Conservation (phyloP, 371 early-diverging fungal genomes). For the Cladochytrium tenue region DNA sequence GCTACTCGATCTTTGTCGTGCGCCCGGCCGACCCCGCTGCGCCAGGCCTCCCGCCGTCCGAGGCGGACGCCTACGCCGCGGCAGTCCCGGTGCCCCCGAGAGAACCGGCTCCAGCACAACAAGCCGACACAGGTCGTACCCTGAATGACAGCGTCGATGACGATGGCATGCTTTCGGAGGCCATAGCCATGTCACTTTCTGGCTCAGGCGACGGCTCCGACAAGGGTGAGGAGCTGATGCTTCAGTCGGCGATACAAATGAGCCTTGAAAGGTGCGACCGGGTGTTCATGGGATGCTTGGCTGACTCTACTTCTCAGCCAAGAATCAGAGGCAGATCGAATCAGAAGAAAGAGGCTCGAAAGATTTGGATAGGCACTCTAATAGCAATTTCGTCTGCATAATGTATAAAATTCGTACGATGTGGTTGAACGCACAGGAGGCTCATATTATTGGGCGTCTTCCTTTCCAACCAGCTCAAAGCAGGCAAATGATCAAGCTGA, state of each 20-base stretch:
- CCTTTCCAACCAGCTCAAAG: too few relatives aligned
- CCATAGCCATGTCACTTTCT: background rate
- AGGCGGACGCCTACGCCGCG: constrained; percentile 37
- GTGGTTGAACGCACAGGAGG: too few relatives aligned
- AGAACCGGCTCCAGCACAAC: background rate
- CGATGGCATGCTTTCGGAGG: background rate
- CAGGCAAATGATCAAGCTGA: background rate
- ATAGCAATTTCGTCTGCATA: too few relatives aligned
- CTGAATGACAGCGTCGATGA: background rate
- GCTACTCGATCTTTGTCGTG: constrained; percentile 55
- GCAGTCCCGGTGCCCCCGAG: constrained; percentile 22
- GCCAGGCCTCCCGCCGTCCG: constrained; percentile 16
- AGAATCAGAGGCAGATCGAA: background rate
- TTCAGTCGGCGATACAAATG: background rate
- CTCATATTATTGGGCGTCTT: too few relatives aligned
- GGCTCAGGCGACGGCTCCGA: background rate
- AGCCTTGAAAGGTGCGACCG: background rate
- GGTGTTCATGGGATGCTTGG: background rate
- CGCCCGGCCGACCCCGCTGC: background rate
- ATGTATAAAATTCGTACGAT: too few relatives aligned
- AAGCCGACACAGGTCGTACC: background rate
- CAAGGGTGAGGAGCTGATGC: background rate
- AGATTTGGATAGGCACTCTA: too few relatives aligned
- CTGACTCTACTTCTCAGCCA: background rate
- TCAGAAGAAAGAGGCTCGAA: background rate